These are phyloP conservation scores for Alternaria atra DNA, from an alignment of 2,329 filamentous ascomycete genomes.

Conservation along the genomic window DNA sequence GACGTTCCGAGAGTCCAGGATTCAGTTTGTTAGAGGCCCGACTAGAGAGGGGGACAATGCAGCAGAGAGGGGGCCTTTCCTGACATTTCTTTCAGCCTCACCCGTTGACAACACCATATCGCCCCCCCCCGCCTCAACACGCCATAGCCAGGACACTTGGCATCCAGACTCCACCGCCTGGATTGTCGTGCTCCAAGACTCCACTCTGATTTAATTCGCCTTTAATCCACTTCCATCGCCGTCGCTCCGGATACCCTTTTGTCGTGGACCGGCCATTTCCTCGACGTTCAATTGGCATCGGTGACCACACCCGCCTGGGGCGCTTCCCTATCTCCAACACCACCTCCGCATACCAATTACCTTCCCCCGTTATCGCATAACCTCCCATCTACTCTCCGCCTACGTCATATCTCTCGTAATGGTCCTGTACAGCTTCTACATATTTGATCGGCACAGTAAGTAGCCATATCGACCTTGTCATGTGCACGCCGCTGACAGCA, in stretches of 20 bases:
- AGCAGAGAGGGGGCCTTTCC: slow-evolving; percentile 18
- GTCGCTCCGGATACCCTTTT: neutral
- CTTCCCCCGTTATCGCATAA: neutral
- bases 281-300: slow-evolving; percentile 3
- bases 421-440: slow-evolving; percentile 97
- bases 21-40: neutral
- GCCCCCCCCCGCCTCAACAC: neutral
- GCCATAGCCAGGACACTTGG: slow-evolving; percentile 6
- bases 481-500: slow-evolving; percentile 27
- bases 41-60: slow-evolving; percentile 9
- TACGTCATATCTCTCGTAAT: slow-evolving; percentile 59
- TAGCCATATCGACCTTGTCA: slow-evolving; percentile 3
- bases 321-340: slow-evolving; percentile 8
- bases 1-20: slow-evolving; percentile 21
- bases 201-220: neutral
- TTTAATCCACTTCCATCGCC: neutral
- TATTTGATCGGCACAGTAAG: slow-evolving; percentile 97
- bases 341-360: slow-evolving; percentile 2
- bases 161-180: neutral
- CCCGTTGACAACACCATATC: slow-evolving; percentile 1
- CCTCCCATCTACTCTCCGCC: neutral
- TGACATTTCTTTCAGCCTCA: slow-evolving; percentile 24
- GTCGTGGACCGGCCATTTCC: neutral
- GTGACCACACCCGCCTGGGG: neutral
- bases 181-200: neutral